Evolutionary conservation across 2,329 filamentous ascomycete genomes (phyloP).

Genomic region (Colletotrichum theobromicola): DNA sequence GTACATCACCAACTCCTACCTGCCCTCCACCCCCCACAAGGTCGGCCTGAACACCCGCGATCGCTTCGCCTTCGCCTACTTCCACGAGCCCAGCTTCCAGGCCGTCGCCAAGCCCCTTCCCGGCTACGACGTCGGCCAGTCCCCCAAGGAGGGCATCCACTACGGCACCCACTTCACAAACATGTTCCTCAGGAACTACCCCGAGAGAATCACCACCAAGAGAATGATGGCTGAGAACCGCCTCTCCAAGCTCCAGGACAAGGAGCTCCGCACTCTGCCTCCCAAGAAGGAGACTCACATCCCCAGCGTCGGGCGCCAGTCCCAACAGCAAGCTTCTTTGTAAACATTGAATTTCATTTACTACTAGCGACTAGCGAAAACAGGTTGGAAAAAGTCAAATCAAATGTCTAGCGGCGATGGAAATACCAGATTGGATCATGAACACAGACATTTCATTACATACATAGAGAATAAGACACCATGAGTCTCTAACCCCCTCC

Average conservation of each 20-base stretch:
- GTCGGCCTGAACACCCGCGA: slow-evolving; percentile 53
- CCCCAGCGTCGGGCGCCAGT: neutral
- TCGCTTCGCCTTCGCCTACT: slow-evolving; percentile 55
- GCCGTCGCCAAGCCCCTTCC: slow-evolving; percentile 47
- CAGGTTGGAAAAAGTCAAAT: neutral
- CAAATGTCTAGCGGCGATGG: neutral
- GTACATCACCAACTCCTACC: slow-evolving; percentile 49
- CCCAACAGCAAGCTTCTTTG: neutral
- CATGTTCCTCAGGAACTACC: slow-evolving; percentile 56
- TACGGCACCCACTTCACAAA: slow-evolving; percentile 59
- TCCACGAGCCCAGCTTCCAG: slow-evolving; percentile 56
- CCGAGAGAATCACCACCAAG: slow-evolving; percentile 48
- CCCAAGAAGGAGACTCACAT: neutral
- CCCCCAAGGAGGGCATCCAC: slow-evolving; percentile 44
- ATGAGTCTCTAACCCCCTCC: neutral
- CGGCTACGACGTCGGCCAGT: slow-evolving; percentile 37
- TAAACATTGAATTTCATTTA: neutral
- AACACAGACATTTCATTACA: neutral
- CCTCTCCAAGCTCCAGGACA: slow-evolving; percentile 26
- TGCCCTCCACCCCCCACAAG: slow-evolving; percentile 55
- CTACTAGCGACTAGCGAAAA: neutral
- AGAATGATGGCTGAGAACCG: slow-evolving; percentile 38
- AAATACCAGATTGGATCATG: neutral
- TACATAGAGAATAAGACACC: neutral
- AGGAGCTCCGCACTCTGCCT: slow-evolving; percentile 28